Percentiles rank a stretch among this genome's conserved stretches.
phyloP scores from a whole-genome alignment of 176 grass and related monocot species.

The Lolium rigidum region DNA sequence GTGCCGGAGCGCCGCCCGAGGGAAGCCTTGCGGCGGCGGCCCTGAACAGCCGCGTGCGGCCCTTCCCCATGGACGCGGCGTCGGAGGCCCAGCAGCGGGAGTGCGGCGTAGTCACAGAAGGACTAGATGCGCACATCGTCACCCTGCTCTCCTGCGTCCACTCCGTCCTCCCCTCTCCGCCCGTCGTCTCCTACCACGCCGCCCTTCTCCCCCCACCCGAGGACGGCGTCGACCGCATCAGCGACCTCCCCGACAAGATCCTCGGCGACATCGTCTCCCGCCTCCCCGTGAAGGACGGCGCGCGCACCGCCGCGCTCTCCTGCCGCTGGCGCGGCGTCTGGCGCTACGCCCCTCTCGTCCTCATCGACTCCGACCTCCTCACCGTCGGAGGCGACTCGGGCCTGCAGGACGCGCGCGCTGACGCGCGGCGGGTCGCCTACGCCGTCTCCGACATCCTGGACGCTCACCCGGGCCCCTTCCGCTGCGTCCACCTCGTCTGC shows the following conservation, averaged over 20 bases:
- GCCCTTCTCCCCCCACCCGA: background rate
- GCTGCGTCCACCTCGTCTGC: background rate
- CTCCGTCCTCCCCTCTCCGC: conserved; percentile 6
- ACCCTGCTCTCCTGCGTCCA: background rate
- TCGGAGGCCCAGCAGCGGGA: background rate
- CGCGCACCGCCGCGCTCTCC: background rate
- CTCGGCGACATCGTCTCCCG: conserved; percentile 3
- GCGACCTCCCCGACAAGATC: background rate
- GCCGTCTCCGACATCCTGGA: background rate
- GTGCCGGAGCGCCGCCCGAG: background rate
- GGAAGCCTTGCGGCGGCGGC: conserved; percentile 5
- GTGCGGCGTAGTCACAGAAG: background rate
- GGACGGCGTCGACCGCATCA: background rate
- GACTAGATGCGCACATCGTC: background rate
- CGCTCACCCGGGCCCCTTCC: conserved; percentile 7
- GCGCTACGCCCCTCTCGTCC: conserved; percentile 3
- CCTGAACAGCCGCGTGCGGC: background rate
- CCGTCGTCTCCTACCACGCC: background rate
- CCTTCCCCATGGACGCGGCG: background rate
- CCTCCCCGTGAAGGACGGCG: conserved; percentile 10
- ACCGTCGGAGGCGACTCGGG: background rate
- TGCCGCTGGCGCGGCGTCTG: conserved; percentile 14
- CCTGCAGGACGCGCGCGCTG: background rate
- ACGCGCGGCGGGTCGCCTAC: background rate
- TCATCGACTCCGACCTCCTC: conserved; percentile 19